A percentile compares a stretch with the other conserved stretches of the same genome.
Evolutionary conservation across 2,329 filamentous ascomycete genomes (phyloP).

Genomic region (Amauroascus niger): DNA sequence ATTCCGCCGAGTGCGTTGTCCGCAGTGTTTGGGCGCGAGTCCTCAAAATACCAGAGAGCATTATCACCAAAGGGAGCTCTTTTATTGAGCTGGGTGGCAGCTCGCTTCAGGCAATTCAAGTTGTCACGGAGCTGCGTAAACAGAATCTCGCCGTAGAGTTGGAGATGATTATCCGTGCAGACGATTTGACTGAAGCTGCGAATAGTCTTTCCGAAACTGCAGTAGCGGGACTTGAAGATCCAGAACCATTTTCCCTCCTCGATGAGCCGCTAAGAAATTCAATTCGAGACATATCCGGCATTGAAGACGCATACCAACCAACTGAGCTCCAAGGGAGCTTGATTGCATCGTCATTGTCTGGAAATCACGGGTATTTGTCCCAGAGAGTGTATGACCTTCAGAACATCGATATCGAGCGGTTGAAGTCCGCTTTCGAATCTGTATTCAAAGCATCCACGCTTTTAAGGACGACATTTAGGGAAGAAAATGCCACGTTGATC

Average conservation of each 20-base stretch:
- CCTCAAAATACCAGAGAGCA: slow-evolving; percentile 15
- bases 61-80: neutral
- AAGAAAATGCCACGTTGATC: slow-evolving; percentile 10
- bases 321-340: neutral
- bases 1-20: slow-evolving; percentile 8
- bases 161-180: slow-evolving; percentile 10
- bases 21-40: slow-evolving; percentile 19
- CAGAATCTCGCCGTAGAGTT: slow-evolving; percentile 8
- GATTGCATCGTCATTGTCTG: neutral
- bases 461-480: slow-evolving; percentile 14
- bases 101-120: slow-evolving; percentile 14
- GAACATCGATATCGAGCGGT: neutral
- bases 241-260: neutral
- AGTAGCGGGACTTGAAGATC: neutral
- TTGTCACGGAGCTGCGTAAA: slow-evolving; percentile 9
- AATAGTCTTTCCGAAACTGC: neutral
- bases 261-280: neutral
- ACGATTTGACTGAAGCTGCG: neutral
- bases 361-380: neutral
- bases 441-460: slow-evolving; percentile 7
- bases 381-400: neutral
- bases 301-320: neutral
- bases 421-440: slow-evolving; percentile 10
- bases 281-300: neutral
- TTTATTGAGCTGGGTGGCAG: slow-evolving; percentile 16